Evolutionary conservation across 352 stramenopile species (phyloP).

Genomic region (Pythium volutum): DNA sequence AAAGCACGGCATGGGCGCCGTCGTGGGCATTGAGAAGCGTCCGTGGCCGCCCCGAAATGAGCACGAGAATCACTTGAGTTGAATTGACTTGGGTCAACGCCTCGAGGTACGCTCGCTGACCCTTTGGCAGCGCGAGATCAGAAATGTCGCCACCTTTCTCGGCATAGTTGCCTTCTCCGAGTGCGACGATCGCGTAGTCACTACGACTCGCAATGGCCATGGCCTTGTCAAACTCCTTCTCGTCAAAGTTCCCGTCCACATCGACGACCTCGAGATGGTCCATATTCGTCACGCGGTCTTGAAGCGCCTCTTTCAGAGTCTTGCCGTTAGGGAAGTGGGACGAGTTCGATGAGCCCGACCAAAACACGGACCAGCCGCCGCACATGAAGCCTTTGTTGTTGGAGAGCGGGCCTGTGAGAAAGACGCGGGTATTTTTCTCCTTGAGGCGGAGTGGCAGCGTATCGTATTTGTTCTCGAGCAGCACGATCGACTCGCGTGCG

Average conservation of each 20-base stretch:
- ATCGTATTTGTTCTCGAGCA: slow-evolving; percentile 67
- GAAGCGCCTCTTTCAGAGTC: slow-evolving; percentile 54
- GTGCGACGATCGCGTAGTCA: slow-evolving; percentile 65
- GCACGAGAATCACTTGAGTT: slow-evolving; percentile 68
- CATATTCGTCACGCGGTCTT: slow-evolving; percentile 13
- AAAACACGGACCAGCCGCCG: slow-evolving; percentile 69
- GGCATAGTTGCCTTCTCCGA: slow-evolving; percentile 79
- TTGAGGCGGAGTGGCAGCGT: slow-evolving; percentile 36
- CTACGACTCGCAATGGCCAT: slow-evolving; percentile 45
- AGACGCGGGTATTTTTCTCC: slow-evolving; percentile 26
- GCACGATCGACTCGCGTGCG: slow-evolving; percentile 73
- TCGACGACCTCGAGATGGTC: slow-evolving; percentile 47
- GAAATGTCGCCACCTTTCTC: slow-evolving; percentile 81
- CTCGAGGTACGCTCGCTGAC: slow-evolving; percentile 60
- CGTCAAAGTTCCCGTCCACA: slow-evolving; percentile 38
- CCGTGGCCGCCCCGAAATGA: slow-evolving; percentile 64
- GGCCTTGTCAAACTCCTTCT: slow-evolving; percentile 37
- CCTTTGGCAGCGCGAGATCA: slow-evolving; percentile 46
- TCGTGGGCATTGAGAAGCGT: slow-evolving; percentile 47
- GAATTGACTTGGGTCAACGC: slow-evolving; percentile 44
- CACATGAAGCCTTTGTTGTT: slow-evolving; percentile 74
- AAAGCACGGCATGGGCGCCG: slow-evolving; percentile 51
- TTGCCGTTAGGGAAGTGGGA: slow-evolving; percentile 58
- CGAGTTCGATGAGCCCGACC: slow-evolving; percentile 59
- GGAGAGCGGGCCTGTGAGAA: slow-evolving; percentile 57